A percentile compares a stretch with the other conserved stretches of the same genome.
Conservation (phyloP, 2,329 filamentous ascomycete genomes). For the Xylaria sp. region DNA sequence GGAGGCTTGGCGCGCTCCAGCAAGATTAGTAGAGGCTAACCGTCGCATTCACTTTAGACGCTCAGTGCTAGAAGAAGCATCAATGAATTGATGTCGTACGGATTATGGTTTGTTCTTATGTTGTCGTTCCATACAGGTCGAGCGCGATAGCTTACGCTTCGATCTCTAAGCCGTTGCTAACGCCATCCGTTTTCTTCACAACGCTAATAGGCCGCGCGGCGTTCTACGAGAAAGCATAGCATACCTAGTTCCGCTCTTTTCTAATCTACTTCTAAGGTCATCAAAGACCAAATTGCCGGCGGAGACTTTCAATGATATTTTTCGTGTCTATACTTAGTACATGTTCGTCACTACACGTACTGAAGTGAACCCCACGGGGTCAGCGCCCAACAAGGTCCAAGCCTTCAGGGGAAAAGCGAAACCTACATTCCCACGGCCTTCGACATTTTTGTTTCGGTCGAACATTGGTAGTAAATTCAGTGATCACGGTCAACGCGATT, state of each 20-base stretch:
- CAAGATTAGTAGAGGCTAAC: background rate
- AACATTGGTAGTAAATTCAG: too few relatives aligned
- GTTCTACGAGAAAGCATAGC: background rate
- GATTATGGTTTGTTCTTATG: background rate
- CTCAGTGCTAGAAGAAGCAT: background rate
- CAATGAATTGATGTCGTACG: too few relatives aligned
- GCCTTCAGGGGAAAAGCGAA: too few relatives aligned
- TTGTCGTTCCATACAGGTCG: background rate
- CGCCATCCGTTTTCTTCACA: slow-evolving; percentile 7
- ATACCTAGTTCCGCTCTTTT: background rate
- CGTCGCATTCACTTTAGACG: background rate
- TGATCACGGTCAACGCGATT: too few relatives aligned
- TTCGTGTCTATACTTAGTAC: background rate
- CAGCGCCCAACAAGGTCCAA: too few relatives aligned
- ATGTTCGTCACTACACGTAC: too few relatives aligned
- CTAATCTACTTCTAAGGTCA: background rate
- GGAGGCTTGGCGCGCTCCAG: background rate
- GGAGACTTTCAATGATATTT: background rate
- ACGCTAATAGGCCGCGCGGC: background rate
- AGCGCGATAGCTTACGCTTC: background rate
- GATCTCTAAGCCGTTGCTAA: background rate
- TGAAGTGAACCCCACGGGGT: too few relatives aligned
- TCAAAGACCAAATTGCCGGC: background rate
- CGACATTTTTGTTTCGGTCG: too few relatives aligned
- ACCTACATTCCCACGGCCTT: too few relatives aligned